Conservation (phyloP, 139 green algal genomes). For the Chlamydomonas sp. region DNA sequence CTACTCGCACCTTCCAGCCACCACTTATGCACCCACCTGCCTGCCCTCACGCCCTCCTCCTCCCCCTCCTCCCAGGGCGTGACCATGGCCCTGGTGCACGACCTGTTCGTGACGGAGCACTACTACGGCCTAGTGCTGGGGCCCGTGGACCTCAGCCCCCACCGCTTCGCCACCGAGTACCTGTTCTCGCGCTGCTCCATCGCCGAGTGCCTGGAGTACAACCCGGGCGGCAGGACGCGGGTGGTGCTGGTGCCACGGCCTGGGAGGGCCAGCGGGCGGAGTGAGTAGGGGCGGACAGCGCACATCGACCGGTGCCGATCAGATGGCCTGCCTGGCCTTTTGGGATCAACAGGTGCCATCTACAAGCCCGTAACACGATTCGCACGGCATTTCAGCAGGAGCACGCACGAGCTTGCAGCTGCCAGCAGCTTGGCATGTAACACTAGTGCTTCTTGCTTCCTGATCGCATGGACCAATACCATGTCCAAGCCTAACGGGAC, state of each 20-base stretch:
- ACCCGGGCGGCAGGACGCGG: slow-evolving; percentile 12
- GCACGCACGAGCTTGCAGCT: no score
- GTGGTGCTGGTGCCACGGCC: slow-evolving; percentile 50
- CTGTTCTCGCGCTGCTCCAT: slow-evolving; percentile 45
- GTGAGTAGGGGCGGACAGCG: neutral
- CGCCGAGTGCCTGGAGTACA: slow-evolving; percentile 62
- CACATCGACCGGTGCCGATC: no score
- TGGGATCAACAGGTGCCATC: no score
- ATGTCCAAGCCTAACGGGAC: neutral
- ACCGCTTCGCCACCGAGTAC: slow-evolving; percentile 54
- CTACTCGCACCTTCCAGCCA: neutral
- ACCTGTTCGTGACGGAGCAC: slow-evolving; percentile 64
- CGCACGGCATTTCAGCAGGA: no score
- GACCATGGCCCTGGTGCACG: slow-evolving; percentile 59
- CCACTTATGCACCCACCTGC: neutral
- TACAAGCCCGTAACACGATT: no score
- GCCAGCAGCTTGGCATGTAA: no score
- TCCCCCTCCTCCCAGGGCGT: slow-evolving; percentile 1
- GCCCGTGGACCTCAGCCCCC: slow-evolving; percentile 47
- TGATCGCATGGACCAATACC: neutral
- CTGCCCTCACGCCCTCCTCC: neutral
- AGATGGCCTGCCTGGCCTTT: no score
- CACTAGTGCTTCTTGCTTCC: neutral
- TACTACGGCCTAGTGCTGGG: slow-evolving; percentile 64
- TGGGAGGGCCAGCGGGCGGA: slow-evolving; percentile 25